Conservation (phyloP, 805 yeast species). For the Candida pseudoglaebosa region DNA sequence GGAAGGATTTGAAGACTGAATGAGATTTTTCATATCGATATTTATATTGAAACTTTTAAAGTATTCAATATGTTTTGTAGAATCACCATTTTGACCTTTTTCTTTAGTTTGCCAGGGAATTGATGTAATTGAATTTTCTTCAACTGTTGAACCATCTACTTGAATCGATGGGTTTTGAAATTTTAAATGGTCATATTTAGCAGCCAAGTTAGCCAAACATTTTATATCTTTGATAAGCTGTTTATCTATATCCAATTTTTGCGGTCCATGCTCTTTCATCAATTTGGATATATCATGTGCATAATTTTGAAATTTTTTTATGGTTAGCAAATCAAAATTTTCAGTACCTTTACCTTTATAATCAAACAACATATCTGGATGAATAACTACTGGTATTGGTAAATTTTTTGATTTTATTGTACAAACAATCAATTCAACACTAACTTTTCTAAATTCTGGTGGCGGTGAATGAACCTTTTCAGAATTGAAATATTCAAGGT, state of each 20-base stretch:
- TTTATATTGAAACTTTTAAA: constrained; percentile 19
- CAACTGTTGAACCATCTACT: constrained; percentile 7
- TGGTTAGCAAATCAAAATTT: constrained; percentile 28
- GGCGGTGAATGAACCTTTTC: constrained; percentile 12
- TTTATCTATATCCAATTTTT: constrained; percentile 22
- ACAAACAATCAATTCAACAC: constrained; percentile 28
- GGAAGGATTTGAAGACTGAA: constrained; percentile 11
- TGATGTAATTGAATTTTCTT: constrained; percentile 9
- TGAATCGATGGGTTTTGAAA: constrained; percentile 15
- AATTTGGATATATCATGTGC: constrained; percentile 25
- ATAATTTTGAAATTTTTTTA: constrained; percentile 28
- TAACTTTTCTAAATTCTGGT: constrained; percentile 24
- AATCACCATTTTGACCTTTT: not conserved
- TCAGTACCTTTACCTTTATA: constrained; percentile 25
- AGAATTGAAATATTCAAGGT: constrained; percentile 22
- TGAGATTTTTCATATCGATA: constrained; percentile 25
- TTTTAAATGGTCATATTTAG: constrained; percentile 24
- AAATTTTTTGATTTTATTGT: constrained; percentile 27
- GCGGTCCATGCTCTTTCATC: constrained; percentile 19
- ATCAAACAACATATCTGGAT: constrained; percentile 32
- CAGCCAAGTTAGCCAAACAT: constrained; percentile 27
- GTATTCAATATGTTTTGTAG: constrained; percentile 11
- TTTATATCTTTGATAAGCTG: constrained; percentile 26
- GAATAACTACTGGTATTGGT: constrained; percentile 34
- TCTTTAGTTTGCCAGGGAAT: constrained; percentile 18